Conservation (phyloP, 2,329 filamentous ascomycete genomes). For the Fusarium torulosum region DNA sequence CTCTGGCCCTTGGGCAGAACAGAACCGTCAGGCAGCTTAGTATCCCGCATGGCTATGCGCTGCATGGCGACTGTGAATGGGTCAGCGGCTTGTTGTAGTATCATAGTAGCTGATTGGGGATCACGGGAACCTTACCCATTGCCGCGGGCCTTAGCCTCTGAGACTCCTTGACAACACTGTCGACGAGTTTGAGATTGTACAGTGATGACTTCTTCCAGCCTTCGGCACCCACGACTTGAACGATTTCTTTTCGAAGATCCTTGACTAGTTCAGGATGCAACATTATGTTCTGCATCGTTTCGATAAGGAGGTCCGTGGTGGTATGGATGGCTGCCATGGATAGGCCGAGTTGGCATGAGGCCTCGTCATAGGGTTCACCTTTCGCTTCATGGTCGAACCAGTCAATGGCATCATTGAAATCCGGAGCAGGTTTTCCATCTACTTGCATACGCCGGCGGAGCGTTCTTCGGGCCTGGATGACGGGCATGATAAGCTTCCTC, state of each 20-base stretch:
- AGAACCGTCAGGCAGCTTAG: no score
- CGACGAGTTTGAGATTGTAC: slow-evolving; percentile 10
- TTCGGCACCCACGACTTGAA: neutral
- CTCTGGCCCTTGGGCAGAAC: neutral
- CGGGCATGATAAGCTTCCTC: neutral
- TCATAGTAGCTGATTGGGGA: no score
- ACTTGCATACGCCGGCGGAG: fast-evolving
- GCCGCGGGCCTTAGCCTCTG: slow-evolving; percentile 5
- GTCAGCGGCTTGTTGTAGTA: neutral
- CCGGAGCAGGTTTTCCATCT: neutral
- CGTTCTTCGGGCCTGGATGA: neutral
- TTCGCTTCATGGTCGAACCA: slow-evolving; percentile 3
- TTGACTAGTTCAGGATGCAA: neutral
- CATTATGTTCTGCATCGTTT: neutral
- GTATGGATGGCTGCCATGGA: slow-evolving; percentile 1
- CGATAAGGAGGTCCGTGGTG: neutral
- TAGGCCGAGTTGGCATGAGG: neutral
- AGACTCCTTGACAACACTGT: slow-evolving; percentile 11
- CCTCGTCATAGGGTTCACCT: neutral
- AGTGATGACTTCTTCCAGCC: slow-evolving; percentile 9
- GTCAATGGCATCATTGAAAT: slow-evolving; percentile 7
- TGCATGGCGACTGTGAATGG: neutral
- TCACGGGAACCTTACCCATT: neutral
- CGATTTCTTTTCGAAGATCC: neutral
- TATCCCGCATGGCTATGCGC: no score